Conservation (phyloP, 805 yeast species). For the Yarrowia divulgata region DNA sequence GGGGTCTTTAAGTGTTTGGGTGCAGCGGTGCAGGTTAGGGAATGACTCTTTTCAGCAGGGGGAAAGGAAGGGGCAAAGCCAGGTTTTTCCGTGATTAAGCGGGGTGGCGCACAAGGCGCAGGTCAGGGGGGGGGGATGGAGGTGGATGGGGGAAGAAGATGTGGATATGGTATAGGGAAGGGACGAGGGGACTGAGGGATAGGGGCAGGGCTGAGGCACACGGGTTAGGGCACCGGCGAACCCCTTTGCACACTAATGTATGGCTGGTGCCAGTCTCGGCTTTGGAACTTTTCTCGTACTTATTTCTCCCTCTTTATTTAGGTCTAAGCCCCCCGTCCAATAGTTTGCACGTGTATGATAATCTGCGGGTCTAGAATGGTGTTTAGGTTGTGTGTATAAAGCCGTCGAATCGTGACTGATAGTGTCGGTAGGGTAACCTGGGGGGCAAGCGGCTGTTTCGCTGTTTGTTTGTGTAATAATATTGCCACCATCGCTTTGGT, state of each 20-base stretch:
- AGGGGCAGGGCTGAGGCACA: not conserved
- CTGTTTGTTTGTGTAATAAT: too few relatives aligned
- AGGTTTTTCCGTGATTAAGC: conserved; percentile 33
- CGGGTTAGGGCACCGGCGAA: not conserved
- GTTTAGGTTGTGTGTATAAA: not conserved
- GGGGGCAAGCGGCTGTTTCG: too few relatives aligned
- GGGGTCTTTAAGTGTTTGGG: not conserved
- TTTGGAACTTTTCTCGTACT: not conserved
- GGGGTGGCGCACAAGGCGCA: conserved; percentile 13
- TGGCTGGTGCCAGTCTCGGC: not conserved
- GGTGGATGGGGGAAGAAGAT: not conserved
- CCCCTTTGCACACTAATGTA: not conserved
- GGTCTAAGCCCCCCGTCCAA: conserved; percentile 23
- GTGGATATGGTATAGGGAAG: not conserved
- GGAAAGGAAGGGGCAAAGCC: not conserved
- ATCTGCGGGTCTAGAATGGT: not conserved
- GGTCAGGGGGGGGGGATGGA: not conserved
- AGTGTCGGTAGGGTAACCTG: not conserved
- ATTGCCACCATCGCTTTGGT: too few relatives aligned
- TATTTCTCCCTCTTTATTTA: too few relatives aligned
- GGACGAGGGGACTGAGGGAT: too few relatives aligned
- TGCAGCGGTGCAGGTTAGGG: not conserved
- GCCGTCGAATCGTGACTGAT: not conserved
- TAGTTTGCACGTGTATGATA: conserved; percentile 24
- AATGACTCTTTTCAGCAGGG: not conserved